Base-by-base conservation (phyloP, 2,329 filamentous ascomycete species). In the Aspergillus sp. region DNA sequence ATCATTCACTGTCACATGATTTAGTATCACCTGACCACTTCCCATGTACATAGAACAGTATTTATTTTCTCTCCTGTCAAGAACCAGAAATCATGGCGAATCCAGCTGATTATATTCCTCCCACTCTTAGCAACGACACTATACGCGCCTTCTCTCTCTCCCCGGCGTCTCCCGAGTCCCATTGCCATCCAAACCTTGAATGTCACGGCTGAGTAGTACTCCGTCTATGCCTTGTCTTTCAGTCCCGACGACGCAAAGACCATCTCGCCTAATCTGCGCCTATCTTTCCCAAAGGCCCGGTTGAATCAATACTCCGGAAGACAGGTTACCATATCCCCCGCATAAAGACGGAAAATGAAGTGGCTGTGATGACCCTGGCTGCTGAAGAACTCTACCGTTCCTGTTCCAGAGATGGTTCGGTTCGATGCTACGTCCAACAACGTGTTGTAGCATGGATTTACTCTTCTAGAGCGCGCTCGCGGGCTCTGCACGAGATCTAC, bases 301-400 rank as follows among this genome's bases (percentile, higher is more conserved):
- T 41, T 15, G 37, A 41, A 10, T 5, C 22, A 17, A 17, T 70
- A 10, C 63, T 71, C 12, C 64, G 68, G 39, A 55, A 70, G 20
- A 64, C 67, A 4, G 67, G 68, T 20, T 45, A 48, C 20, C 67
- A 70, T 27, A 30, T 70, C 5, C 67, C 66, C 4, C n/a, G 46
- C 13, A 62, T 64, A 51, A 71, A 71, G 46, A 70, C 67, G 9
- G 33, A 45, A 9, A 71, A 72, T 46, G 67, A 72, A 51, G 61
- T 66, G 3, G 67, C 51, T 15, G 52, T 64, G 27, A 66, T 71
- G 60, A 48, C 44, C 5, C n/a, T 71, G 66, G 67, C 42, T 71
- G 5, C 20, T 35, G 7, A 35, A 52, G n/a, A 56, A 66, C 42
- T 69, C 66, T 3, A 48, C 42, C 0, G 62, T 72, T n/a, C 67